phyloP scores from a whole-genome alignment of 2,329 filamentous ascomycete species.

The Xylariaceae sp. region DNA sequence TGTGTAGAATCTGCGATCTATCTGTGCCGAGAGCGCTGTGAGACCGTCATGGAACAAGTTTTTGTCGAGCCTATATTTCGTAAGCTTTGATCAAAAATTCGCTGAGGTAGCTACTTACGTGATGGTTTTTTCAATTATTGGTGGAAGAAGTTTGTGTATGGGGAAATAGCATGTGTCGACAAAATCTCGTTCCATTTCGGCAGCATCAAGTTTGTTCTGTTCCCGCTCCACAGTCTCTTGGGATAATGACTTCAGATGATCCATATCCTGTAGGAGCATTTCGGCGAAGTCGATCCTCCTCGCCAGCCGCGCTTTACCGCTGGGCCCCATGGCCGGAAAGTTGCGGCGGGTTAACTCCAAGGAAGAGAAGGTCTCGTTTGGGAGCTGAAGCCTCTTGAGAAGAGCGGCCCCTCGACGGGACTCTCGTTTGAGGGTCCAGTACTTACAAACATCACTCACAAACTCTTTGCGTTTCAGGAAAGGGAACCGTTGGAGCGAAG shows the following conservation, averaged over 20 bases:
- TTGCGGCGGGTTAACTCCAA: conserved; percentile 96
- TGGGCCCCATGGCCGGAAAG: conserved; percentile 90
- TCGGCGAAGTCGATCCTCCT: conserved; percentile 88
- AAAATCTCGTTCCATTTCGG: conserved; percentile 72
- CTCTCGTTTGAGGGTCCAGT: conserved; percentile 97
- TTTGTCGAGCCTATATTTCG: conserved; percentile 62
- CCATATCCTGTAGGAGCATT: conserved; percentile 71
- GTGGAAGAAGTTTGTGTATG: conserved; percentile 70
- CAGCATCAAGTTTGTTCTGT: conserved; percentile 70
- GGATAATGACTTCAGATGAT: conserved; percentile 69
- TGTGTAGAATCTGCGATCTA: conserved; percentile 58
- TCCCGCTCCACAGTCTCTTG: conserved; percentile 74
- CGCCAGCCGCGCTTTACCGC: conserved; percentile 72
- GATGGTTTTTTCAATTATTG: conserved; percentile 76
- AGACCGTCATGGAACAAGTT: conserved; percentile 56
- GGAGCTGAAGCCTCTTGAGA: conserved; percentile 87
- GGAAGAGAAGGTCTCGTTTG: conserved; percentile 94
- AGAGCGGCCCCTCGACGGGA: conserved; percentile 86
- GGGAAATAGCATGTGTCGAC: conserved; percentile 92
- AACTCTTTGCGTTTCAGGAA: conserved; percentile 86
- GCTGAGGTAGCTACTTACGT: conserved; percentile 58
- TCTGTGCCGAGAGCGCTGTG: conserved; percentile 45
- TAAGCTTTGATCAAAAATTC: conserved; percentile 10
- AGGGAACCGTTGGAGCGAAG: conserved; percentile 76
- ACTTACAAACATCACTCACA: conserved; percentile 88